Conservation (phyloP, 2,329 filamentous ascomycete genomes). For the Colletotrichum eremochloae region DNA sequence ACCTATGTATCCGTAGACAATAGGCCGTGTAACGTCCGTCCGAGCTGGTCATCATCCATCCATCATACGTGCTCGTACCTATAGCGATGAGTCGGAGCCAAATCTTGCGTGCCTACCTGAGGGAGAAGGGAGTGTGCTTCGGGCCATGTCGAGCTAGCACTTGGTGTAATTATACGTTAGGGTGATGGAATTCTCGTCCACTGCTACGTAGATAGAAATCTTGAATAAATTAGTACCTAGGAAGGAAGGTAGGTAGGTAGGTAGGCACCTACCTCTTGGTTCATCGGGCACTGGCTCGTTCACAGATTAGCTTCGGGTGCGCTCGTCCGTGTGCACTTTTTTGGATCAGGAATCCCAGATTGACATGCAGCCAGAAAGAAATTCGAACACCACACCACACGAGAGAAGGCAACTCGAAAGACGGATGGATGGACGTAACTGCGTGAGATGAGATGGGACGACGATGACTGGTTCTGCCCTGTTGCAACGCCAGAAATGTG, state of each 20-base stretch:
- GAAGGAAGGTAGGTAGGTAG: too few species aligned
- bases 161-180: neutral
- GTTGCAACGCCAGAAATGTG: constrained; percentile 41
- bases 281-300: neutral
- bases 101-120: neutral
- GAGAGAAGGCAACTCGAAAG: constrained; percentile 1
- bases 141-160: neutral
- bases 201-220: too few species aligned
- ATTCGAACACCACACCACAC: neutral
- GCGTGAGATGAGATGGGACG: constrained; percentile 37
- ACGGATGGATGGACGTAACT: constrained; percentile 4
- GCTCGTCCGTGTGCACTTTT: neutral
- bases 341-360: neutral
- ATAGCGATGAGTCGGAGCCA: neutral
- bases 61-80: neutral
- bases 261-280: too few species aligned
- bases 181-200: neutral
- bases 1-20: neutral
- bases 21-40: constrained; percentile 8
- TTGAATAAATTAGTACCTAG: too few species aligned
- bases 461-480: constrained; percentile 34
- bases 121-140: neutral
- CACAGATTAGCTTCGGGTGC: neutral
- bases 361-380: neutral
- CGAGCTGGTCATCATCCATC: neutral